Evolutionary conservation across 176 grass and related monocot species (phyloP).

Genomic region (Zea luxurians): DNA sequence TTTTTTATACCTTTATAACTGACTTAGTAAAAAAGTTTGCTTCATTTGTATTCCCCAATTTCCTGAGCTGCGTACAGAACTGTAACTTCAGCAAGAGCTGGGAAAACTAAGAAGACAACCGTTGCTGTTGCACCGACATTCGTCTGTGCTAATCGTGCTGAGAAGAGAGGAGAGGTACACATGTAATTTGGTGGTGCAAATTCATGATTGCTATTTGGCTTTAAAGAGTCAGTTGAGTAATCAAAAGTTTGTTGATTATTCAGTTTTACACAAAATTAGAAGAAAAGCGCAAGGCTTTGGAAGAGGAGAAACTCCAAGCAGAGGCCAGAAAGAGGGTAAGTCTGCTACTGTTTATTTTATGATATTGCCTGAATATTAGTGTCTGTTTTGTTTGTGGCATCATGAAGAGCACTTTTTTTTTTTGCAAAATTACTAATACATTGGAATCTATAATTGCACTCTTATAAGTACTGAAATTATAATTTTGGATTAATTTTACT

Average conservation of each 20-base stretch:
- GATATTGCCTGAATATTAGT: background rate
- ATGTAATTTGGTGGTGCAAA: constrained; percentile 14
- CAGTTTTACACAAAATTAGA: constrained; percentile 84
- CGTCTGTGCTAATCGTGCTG: constrained; percentile 56
- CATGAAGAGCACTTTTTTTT: background rate
- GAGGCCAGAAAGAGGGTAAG: constrained; percentile 68
- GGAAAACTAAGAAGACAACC: constrained; percentile 66
- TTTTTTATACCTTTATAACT: constrained; percentile 14
- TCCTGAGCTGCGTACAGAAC: constrained; percentile 60
- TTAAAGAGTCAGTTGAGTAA: constrained; percentile 10
- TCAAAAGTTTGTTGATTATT: constrained; percentile 17
- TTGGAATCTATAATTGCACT: constrained; percentile 12
- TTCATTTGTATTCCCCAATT: constrained; percentile 28
- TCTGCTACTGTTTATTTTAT: background rate
- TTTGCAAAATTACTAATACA: background rate
- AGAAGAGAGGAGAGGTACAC: constrained; percentile 66
- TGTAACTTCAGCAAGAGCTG: constrained; percentile 49
- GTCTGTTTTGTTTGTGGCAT: constrained; percentile 3
- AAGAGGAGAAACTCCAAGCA: constrained; percentile 66
- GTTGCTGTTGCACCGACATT: constrained; percentile 64
- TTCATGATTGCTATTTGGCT: constrained; percentile 17
- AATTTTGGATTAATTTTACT: constrained; percentile 2
- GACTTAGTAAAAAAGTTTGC: background rate
- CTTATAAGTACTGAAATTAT: background rate
- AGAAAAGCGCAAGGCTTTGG: constrained; percentile 77